phyloP scores from a whole-genome alignment of 75 land plant genomes.

The Pseudotsuga menziesii region DNA sequence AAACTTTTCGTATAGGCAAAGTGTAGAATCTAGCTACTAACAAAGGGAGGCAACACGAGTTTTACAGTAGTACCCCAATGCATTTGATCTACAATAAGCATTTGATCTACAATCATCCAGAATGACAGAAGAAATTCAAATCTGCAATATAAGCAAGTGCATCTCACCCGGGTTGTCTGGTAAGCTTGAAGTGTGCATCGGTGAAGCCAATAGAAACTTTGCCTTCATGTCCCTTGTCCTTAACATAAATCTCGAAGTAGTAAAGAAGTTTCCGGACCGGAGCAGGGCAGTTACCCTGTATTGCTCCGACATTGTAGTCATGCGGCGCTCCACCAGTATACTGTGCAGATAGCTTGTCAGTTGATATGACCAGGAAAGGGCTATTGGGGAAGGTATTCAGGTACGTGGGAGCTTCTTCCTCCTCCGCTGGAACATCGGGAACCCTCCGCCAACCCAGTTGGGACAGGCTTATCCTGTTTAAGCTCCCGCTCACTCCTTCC shows the following conservation, averaged over 20 bases:
- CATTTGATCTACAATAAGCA: too few species aligned
- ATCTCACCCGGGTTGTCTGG: slow-evolving; percentile 85
- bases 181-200: slow-evolving; percentile 58
- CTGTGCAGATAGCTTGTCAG: slow-evolving; percentile 79
- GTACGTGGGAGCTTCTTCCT: slow-evolving; percentile 64
- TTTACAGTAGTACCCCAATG: background rate
- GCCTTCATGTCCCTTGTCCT: slow-evolving; percentile 72
- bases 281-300: slow-evolving; percentile 79
- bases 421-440: slow-evolving; percentile 30
- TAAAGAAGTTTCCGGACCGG: slow-evolving; percentile 67
- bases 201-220: slow-evolving; percentile 83
- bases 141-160: too few species aligned
- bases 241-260: slow-evolving; percentile 86
- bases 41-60: background rate
- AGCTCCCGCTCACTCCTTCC: background rate
- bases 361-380: slow-evolving; percentile 64
- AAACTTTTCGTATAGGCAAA: background rate
- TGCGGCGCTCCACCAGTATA: slow-evolving; percentile 60
- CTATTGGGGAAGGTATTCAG: slow-evolving; percentile 79
- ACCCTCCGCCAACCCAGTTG: background rate
- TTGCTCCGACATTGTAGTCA: slow-evolving; percentile 93
- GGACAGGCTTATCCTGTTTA: background rate
- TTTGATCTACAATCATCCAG: too few species aligned
- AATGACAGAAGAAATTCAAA: too few species aligned
- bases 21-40: background rate